Evolutionary conservation across 2,329 filamentous ascomycete species (phyloP).

Genomic region (Ophiocordyceps camponoti-leonardi): DNA sequence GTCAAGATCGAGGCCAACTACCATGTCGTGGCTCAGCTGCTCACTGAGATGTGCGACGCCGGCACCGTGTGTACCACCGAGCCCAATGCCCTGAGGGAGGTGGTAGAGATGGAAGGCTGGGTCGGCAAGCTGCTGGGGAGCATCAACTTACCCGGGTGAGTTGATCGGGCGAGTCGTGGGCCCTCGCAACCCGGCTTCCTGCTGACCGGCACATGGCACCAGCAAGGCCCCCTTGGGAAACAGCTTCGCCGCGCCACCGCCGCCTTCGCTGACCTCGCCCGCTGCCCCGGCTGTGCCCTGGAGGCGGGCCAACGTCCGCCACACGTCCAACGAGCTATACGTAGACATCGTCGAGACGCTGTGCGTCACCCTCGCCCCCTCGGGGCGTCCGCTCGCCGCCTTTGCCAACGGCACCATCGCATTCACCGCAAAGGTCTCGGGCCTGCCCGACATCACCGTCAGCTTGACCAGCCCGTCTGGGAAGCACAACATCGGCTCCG

Average conservation of each 20-base stretch:
- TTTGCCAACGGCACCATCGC: constrained; percentile 85
- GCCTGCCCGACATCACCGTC: constrained; percentile 77
- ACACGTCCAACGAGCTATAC: constrained; percentile 94
- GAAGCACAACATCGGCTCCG: constrained; percentile 54
- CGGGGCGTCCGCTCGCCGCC: constrained; percentile 70
- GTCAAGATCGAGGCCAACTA: constrained; percentile 80
- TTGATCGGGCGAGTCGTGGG: too few relatives aligned
- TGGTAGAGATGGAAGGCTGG: constrained; percentile 82
- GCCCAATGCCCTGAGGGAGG: constrained; percentile 76
- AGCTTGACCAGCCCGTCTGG: constrained; percentile 66
- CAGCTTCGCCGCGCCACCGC: constrained; percentile 19
- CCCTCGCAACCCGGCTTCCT: too few relatives aligned
- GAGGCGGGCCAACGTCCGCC: constrained; percentile 79
- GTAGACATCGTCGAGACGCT: constrained; percentile 89
- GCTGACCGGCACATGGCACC: not conserved
- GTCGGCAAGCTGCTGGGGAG: constrained; percentile 78
- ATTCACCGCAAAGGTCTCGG: constrained; percentile 89
- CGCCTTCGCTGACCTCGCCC: constrained; percentile 22
- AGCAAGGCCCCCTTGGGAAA: constrained; percentile 23
- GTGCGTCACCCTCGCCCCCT: constrained; percentile 75
- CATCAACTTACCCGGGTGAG: constrained; percentile 63
- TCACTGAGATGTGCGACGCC: constrained; percentile 93
- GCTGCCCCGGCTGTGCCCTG: constrained; percentile 54
- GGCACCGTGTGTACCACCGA: constrained; percentile 83
- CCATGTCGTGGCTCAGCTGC: constrained; percentile 81